Evolutionary conservation across 2,329 filamentous ascomycete genomes (phyloP).

Genomic region (Paracamarosporium sp.): DNA sequence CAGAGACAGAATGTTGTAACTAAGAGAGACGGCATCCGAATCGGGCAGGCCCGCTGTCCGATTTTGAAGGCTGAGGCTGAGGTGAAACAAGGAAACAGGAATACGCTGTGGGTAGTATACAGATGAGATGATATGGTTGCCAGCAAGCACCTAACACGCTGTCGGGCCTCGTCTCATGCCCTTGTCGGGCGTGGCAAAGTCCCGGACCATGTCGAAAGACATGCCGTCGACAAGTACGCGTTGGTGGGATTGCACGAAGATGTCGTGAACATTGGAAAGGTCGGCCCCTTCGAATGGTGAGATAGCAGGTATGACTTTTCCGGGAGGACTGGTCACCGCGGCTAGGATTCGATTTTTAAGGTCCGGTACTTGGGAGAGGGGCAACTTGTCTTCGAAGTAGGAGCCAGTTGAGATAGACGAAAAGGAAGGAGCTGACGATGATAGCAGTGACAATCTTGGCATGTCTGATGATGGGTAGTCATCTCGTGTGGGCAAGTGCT

Average conservation of each 20-base stretch:
- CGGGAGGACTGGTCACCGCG: constrained; percentile 35
- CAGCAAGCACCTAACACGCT: constrained; percentile 26
- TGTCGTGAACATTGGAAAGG: constrained; percentile 37
- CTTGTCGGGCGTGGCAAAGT: constrained; percentile 30
- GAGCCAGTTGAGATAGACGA: constrained; percentile 35
- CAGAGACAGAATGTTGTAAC: neutral
- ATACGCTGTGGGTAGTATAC: constrained; percentile 23
- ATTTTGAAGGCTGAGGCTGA: constrained; percentile 6
- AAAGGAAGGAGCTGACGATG: constrained; percentile 41
- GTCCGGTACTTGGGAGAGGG: constrained; percentile 26
- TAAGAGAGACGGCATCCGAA: constrained; percentile 8
- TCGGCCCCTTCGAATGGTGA: constrained; percentile 42
- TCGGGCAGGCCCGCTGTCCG: constrained; percentile 36
- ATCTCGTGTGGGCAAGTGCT: constrained; percentile 11
- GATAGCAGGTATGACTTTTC: constrained; percentile 35
- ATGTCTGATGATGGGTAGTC: constrained; percentile 30
- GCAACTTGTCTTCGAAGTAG: constrained; percentile 43
- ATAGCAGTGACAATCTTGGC: constrained; percentile 34
- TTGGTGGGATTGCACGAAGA: constrained; percentile 40
- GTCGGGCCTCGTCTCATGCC: constrained; percentile 24
- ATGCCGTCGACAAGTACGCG: constrained; percentile 43
- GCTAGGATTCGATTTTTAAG: constrained; percentile 38
- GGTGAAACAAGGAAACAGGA: constrained; percentile 16
- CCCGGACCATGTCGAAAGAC: constrained; percentile 43
- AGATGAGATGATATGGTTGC: neutral